Evolutionary conservation across 2,329 filamentous ascomycete species (phyloP).

Genomic region (Emericellopsis cladophorae): DNA sequence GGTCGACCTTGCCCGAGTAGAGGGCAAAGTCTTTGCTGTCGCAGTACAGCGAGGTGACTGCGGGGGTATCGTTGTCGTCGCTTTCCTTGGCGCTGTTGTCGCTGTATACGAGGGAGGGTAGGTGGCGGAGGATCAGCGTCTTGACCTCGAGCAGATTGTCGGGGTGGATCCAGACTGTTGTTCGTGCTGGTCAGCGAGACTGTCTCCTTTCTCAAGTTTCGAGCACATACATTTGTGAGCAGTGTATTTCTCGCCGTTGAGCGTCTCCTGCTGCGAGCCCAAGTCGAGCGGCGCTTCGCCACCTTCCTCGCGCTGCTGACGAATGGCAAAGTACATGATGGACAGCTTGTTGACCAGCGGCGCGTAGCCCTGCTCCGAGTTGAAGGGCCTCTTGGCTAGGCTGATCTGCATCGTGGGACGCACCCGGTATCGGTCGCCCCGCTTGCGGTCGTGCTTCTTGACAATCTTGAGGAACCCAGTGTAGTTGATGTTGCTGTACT

Average conservation of each 20-base stretch:
- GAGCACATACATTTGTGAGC: slow-evolving; percentile 69
- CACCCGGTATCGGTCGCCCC: slow-evolving; percentile 76
- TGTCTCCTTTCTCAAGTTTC: neutral
- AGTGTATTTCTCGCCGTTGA: slow-evolving; percentile 61
- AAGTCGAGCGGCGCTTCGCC: slow-evolving; percentile 29
- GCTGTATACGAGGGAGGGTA: slow-evolving; percentile 89
- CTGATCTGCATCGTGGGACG: slow-evolving; percentile 85
- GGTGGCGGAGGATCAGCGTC: slow-evolving; percentile 80
- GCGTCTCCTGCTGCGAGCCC: slow-evolving; percentile 40
- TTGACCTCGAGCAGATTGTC: slow-evolving; percentile 97
- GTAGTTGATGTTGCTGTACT: slow-evolving; percentile 93
- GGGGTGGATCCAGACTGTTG: slow-evolving; percentile 77
- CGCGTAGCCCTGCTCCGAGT: slow-evolving; percentile 80
- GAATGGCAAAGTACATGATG: slow-evolving; percentile 89
- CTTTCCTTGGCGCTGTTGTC: slow-evolving; percentile 72
- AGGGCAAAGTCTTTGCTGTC: slow-evolving; percentile 78
- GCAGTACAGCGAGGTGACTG: slow-evolving; percentile 92
- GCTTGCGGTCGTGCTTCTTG: slow-evolving; percentile 96
- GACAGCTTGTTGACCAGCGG: slow-evolving; percentile 84
- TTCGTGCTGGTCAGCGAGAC: slow-evolving; percentile 14
- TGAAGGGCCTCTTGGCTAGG: slow-evolving; percentile 80
- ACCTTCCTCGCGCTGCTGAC: slow-evolving; percentile 62
- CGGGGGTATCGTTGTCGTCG: slow-evolving; percentile 72
- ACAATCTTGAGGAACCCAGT: slow-evolving; percentile 96
- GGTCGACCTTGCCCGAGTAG: slow-evolving; percentile 75